A percentile compares a stretch with the other conserved stretches of the same genome.
phyloP scores from a whole-genome alignment of 768 basidiomycete genomes.

The Collybia mongolica region DNA sequence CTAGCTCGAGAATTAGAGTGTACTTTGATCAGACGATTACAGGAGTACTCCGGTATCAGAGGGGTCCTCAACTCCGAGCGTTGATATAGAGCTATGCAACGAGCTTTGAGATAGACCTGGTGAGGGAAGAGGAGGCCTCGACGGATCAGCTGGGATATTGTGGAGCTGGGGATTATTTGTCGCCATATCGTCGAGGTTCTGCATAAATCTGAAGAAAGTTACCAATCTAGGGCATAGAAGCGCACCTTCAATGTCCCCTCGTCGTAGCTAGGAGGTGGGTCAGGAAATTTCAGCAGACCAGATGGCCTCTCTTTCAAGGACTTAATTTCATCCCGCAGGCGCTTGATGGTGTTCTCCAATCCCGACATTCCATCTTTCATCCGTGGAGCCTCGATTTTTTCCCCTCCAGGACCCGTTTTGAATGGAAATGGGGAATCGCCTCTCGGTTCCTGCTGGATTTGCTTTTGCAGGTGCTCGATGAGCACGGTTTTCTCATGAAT shows the following conservation, averaged over 20 bases:
- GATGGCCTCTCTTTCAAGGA: constrained; percentile 25
- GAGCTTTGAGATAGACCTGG: constrained; percentile 3
- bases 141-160: constrained; percentile 3
- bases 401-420: constrained; percentile 4
- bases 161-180: constrained; percentile 1
- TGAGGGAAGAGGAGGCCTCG: constrained; percentile 1
- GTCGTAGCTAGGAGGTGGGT: constrained; percentile 40
- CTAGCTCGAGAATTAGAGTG: no score
- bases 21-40: no score
- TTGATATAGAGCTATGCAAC: neutral
- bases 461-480: constrained; percentile 45
- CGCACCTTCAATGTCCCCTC: constrained; percentile 28
- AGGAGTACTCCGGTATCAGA: constrained; percentile 11
- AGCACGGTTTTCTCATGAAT: constrained; percentile 58
- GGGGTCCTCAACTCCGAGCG: constrained; percentile 1
- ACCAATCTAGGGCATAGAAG: neutral
- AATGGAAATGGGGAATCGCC: constrained; percentile 8
- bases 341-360: constrained; percentile 36
- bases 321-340: constrained; percentile 34
- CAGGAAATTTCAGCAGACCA: constrained; percentile 17
- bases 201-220: neutral
- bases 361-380: constrained; percentile 35
- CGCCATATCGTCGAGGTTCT: constrained; percentile 2
- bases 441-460: constrained; percentile 15
- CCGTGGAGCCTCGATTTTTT: constrained; percentile 21